Evolutionary conservation across 768 basidiomycete genomes (phyloP).

Genomic region (Russula earlei): DNA sequence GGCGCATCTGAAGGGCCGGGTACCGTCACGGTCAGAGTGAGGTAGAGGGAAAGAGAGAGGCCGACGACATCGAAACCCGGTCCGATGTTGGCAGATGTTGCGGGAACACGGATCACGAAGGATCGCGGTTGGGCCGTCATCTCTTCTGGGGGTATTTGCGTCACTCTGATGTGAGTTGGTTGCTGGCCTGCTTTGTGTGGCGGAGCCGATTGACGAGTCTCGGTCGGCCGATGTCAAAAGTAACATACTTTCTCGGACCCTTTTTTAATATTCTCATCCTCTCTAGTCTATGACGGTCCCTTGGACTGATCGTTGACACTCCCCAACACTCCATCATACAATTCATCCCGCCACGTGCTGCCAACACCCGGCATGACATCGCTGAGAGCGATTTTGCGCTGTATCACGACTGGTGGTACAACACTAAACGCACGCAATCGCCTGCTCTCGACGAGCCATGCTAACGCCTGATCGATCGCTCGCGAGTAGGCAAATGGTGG

Average conservation of each 20-base stretch:
- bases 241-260: too few relatives aligned
- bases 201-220: too few relatives aligned
- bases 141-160: neutral
- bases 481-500: slow-evolving; percentile 69
- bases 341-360: slow-evolving; percentile 45
- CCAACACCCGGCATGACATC: slow-evolving; percentile 45
- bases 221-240: too few relatives aligned
- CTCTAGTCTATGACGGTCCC: too few relatives aligned
- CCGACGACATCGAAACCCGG: slow-evolving; percentile 99
- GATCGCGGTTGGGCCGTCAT: slow-evolving; percentile 9
- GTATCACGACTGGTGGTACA: slow-evolving; percentile 58
- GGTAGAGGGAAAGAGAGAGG: slow-evolving; percentile 83
- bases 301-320: neutral
- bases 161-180: neutral
- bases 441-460: slow-evolving; percentile 53
- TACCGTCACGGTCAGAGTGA: slow-evolving; percentile 61
- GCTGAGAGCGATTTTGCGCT: slow-evolving; percentile 48
- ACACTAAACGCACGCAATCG: slow-evolving; percentile 52
- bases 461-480: slow-evolving; percentile 63
- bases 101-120: slow-evolving; percentile 79
- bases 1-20: slow-evolving; percentile 20
- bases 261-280: too few relatives aligned
- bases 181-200: too few relatives aligned
- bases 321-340: slow-evolving; percentile 40
- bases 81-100: slow-evolving; percentile 98